Percentiles rank a stretch among this genome's conserved stretches.
Evolutionary conservation across 2,329 filamentous ascomycete species (phyloP).

Genomic region (Talaromyces marneffei): DNA sequence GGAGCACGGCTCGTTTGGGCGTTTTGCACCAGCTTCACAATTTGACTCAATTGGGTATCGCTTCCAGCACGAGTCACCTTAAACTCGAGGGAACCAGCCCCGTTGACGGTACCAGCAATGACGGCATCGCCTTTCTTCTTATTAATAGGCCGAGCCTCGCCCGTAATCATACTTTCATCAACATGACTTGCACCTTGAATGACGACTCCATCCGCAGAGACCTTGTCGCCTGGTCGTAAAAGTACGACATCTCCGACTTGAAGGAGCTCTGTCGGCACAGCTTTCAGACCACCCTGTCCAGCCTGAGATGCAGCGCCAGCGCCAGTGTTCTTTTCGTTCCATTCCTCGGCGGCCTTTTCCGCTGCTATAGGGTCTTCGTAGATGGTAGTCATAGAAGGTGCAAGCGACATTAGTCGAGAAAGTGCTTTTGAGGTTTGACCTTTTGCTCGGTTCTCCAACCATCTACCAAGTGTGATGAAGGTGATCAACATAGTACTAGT

Average conservation of each 20-base stretch:
- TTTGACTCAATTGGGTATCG: constrained; percentile 95
- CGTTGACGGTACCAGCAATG: constrained; percentile 94
- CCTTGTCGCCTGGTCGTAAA: constrained; percentile 89
- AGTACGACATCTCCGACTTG: constrained; percentile 92
- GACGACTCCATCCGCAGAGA: constrained; percentile 84
- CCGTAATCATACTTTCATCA: constrained; percentile 98
- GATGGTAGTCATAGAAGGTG: constrained; percentile 94
- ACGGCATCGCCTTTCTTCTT: constrained; percentile 75
- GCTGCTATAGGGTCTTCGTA: constrained; percentile 91
- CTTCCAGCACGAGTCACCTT: constrained; percentile 85
- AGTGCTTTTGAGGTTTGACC: constrained; percentile 93
- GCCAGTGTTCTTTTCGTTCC: constrained; percentile 40
- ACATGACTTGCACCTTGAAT: constrained; percentile 87
- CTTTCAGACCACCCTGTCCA: constrained; percentile 63
- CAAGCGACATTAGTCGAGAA: constrained; percentile 88
- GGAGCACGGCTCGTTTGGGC: constrained; percentile 91
- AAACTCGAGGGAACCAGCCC: constrained; percentile 85
- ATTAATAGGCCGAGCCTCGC: constrained; percentile 89
- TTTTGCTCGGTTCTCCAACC: constrained; percentile 89
- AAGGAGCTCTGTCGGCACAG: constrained; percentile 90
- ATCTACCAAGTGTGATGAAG: constrained; percentile 86
- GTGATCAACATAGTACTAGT: constrained; percentile 98
- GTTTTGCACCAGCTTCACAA: constrained; percentile 96
- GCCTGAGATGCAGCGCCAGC: constrained; percentile 14
- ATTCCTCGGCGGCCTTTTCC: constrained; percentile 79